Evolutionary conservation across 306 rosid species (phyloP).

Genomic region (Lablab purpureus): DNA sequence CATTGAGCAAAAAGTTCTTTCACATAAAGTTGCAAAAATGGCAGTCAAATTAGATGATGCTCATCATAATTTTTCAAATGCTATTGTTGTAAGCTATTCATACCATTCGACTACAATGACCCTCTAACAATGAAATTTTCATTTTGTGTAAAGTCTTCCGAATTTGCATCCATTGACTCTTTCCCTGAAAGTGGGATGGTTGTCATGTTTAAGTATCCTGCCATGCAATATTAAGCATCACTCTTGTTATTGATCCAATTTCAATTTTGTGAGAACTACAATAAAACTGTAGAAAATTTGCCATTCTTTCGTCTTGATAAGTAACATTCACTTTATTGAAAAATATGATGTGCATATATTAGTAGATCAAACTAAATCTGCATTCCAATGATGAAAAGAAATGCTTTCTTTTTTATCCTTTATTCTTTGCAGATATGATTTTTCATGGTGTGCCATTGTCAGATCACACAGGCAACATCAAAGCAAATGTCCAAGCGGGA

Average conservation of each 20-base stretch:
- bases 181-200: conserved; percentile 8
- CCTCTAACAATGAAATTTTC: conserved; percentile 5
- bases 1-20: conserved; percentile 79
- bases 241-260: background rate
- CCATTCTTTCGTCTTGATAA: background rate
- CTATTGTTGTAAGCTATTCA: conserved; percentile 73
- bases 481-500: conserved; percentile 98
- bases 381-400: conserved; percentile 34
- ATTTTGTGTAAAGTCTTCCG: background rate
- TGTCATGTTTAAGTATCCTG: background rate
- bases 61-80: conserved; percentile 91
- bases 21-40: conserved; percentile 92
- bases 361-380: conserved; percentile 27
- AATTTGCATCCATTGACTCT: background rate
- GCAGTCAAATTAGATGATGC: conserved; percentile 96
- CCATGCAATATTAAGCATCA: conserved; percentile 9
- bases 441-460: conserved; percentile 61
- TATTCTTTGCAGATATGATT: conserved; percentile 58
- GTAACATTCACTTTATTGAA: conserved; percentile 12
- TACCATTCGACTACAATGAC: conserved; percentile 15
- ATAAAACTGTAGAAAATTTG: background rate
- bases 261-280: background rate
- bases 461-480: conserved; percentile 99
- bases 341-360: conserved; percentile 33
- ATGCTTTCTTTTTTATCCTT: conserved; percentile 43